Conservation (phyloP, 1,139 yeast genomes). For the Entelexis paramagnoliae region DNA sequence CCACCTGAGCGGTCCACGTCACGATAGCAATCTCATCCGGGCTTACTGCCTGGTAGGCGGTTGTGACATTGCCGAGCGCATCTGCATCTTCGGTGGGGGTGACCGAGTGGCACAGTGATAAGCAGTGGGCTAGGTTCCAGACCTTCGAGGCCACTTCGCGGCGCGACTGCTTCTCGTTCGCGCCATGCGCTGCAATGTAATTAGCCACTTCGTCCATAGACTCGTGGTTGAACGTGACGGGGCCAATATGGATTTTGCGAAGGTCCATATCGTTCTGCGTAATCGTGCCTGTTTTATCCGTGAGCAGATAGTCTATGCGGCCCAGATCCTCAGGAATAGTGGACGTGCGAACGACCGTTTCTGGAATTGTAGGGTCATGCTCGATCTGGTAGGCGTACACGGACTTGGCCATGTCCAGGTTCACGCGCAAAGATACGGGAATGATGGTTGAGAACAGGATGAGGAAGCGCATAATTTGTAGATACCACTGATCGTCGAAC, state of each 20-base stretch:
- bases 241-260: constrained; percentile 83
- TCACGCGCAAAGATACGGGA: constrained; percentile 90
- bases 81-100: constrained; percentile 64
- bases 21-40: constrained; percentile 98
- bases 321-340: constrained; percentile 98
- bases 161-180: constrained; percentile 34
- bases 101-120: constrained; percentile 91
- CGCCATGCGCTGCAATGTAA: constrained; percentile 39
- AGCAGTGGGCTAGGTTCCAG: constrained; percentile 65
- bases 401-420: constrained; percentile 87
- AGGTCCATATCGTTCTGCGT: constrained; percentile 98
- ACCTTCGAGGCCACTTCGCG: constrained; percentile 67
- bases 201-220: constrained; percentile 80
- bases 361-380: constrained; percentile 68
- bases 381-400: constrained; percentile 95
- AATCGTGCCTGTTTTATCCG: constrained; percentile 94
- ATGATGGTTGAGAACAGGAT: constrained; percentile 90
- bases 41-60: constrained; percentile 88
- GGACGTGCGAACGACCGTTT: constrained; percentile 88
- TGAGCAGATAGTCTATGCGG: constrained; percentile 78
- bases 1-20: constrained; percentile 78
- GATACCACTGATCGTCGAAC: constrained; percentile 68
- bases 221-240: constrained; percentile 85
- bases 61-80: constrained; percentile 4
- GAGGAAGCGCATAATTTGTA: constrained; percentile 79